These are phyloP conservation scores for Alnus glutinosa DNA, from an alignment of 306 rosid species.

Conservation along the genomic window DNA sequence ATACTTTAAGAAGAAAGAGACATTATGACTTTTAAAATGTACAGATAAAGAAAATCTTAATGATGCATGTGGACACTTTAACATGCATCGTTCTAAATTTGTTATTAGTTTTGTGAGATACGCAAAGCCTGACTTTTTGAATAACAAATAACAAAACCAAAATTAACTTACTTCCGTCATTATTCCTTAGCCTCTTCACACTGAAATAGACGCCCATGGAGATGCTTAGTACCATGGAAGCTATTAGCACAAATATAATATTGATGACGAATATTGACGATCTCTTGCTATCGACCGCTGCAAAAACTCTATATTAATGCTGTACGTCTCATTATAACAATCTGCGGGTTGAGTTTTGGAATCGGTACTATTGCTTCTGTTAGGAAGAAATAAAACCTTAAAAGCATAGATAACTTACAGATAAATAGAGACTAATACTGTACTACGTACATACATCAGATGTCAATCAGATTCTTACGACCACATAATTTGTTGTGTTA, in stretches of 20 bases:
- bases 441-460: too few relatives aligned
- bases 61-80: too few relatives aligned
- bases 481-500: neutral
- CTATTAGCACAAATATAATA: conserved; percentile 12
- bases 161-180: neutral
- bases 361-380: neutral
- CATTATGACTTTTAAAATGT: too few relatives aligned
- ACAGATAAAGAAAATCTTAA: too few relatives aligned
- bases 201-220: conserved; percentile 15
- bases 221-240: conserved; percentile 12
- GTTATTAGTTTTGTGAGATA: too few relatives aligned
- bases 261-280: neutral
- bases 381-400: neutral
- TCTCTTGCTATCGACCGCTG: conserved; percentile 23
- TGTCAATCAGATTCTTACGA: neutral
- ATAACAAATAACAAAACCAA: conserved; percentile 10
- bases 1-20: too few relatives aligned
- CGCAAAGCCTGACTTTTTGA: neutral
- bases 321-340: neutral
- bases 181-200: neutral
- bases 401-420: neutral
- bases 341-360: neutral
- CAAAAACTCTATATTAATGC: neutral
- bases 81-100: too few relatives aligned
- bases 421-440: neutral